These are phyloP conservation scores for Arctostaphylos glauca DNA, from an alignment of 148 eudicot genomes.

Conservation along the genomic window DNA sequence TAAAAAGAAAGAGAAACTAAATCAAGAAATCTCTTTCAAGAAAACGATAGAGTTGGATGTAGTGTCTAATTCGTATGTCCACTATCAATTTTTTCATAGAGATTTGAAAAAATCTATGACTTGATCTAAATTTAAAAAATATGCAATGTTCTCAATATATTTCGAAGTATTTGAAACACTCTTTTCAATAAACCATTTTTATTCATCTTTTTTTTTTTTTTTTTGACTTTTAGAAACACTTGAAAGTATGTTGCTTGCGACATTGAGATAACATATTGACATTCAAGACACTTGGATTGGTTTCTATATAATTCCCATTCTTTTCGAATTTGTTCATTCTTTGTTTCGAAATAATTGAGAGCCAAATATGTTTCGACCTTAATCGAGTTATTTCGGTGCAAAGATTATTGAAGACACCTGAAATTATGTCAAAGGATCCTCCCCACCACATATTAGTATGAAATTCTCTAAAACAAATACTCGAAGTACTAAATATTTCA, in stretches of 20 bases:
- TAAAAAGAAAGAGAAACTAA: too few species aligned
- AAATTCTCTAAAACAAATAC: too few species aligned
- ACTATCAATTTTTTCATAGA: neutral
- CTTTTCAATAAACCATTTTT: neutral
- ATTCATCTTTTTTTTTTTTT: too few species aligned
- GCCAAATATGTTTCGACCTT: too few species aligned
- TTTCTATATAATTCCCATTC: neutral
- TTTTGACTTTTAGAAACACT: neutral
- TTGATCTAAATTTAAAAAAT: neutral
- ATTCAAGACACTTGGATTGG: neutral
- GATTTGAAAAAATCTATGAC: neutral
- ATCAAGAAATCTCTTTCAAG: too few species aligned
- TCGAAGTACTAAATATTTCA: too few species aligned
- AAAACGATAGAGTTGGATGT: neutral
- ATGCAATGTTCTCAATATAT: neutral
- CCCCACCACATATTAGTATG: too few species aligned
- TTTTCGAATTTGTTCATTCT: neutral
- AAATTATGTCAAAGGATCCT: too few species aligned
- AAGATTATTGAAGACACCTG: too few species aligned
- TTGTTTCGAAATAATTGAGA: too few species aligned
- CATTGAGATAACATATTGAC: neutral
- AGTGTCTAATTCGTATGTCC: neutral
- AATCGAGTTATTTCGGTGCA: too few species aligned
- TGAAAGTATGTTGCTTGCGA: neutral
- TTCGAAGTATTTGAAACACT: neutral